Evolutionary conservation across 129 eudicot genomes (phyloP).

Genomic region (Saposhnikovia divaricata): DNA sequence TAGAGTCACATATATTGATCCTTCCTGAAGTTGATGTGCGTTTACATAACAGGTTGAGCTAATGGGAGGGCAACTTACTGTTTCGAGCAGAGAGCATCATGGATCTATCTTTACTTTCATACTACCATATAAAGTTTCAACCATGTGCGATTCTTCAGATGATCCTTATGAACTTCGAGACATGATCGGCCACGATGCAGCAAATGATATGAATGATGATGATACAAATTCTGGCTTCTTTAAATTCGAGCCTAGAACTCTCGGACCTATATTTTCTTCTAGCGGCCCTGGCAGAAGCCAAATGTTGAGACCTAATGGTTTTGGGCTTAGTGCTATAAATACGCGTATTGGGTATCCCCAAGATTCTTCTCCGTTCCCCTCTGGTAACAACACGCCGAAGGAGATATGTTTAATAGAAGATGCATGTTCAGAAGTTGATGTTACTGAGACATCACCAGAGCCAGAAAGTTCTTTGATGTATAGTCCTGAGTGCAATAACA

Average conservation of each 20-base stretch:
- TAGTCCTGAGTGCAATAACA: constrained; percentile 22
- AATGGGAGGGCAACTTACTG: constrained; percentile 92
- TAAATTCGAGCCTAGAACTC: constrained; percentile 59
- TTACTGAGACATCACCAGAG: constrained; percentile 22
- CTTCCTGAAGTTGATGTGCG: background rate
- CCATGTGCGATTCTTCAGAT: constrained; percentile 57
- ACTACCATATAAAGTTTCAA: constrained; percentile 68
- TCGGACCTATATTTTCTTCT: constrained; percentile 50
- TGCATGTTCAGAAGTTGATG: constrained; percentile 26
- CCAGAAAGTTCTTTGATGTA: constrained; percentile 23
- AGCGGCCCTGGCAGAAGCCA: constrained; percentile 39
- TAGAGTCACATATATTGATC: background rate
- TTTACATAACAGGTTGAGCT: constrained; percentile 62
- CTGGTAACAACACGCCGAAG: constrained; percentile 22
- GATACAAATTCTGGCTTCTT: constrained; percentile 60
- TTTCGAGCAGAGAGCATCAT: constrained; percentile 58
- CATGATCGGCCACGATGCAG: constrained; percentile 44
- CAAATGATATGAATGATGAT: constrained; percentile 37
- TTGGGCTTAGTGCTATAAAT: constrained; percentile 19
- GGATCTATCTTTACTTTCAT: constrained; percentile 83
- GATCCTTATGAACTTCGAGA: constrained; percentile 71
- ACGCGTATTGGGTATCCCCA: constrained; percentile 24
- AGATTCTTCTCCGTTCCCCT: constrained; percentile 23
- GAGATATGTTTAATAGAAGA: constrained; percentile 40
- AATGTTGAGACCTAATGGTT: constrained; percentile 30